These are phyloP conservation scores for Aspergillus nomiae DNA, from an alignment of 2,329 filamentous ascomycete species.

Conservation along the genomic window DNA sequence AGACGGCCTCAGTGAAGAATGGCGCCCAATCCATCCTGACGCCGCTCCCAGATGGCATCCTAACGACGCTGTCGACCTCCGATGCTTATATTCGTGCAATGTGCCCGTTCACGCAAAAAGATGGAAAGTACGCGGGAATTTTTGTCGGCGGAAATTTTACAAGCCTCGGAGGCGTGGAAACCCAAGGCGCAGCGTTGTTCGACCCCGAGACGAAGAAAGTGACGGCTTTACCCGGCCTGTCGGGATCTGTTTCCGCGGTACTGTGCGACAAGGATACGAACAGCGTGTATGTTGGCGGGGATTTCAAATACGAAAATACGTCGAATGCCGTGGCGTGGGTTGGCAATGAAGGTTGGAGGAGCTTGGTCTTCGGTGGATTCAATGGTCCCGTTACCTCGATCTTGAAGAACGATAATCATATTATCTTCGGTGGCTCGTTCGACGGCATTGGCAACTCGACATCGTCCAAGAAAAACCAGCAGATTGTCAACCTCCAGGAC, in stretches of 20 bases:
- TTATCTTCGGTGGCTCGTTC: slow-evolving; percentile 90
- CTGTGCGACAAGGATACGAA: slow-evolving; percentile 76
- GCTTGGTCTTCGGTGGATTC: slow-evolving; percentile 88
- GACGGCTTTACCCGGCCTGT: slow-evolving; percentile 75
- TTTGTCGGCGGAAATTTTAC: slow-evolving; percentile 96
- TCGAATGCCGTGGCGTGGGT: slow-evolving; percentile 89
- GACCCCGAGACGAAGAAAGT: slow-evolving; percentile 71
- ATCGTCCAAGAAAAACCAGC: slow-evolving; percentile 60
- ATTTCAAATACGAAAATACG: slow-evolving; percentile 76
- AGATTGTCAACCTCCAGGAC: slow-evolving; percentile 81
- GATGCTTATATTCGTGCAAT: slow-evolving; percentile 86
- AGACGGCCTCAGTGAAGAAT: slow-evolving; percentile 63
- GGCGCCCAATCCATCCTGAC: slow-evolving; percentile 80
- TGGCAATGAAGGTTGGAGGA: slow-evolving; percentile 67
- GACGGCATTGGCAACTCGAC: slow-evolving; percentile 82
- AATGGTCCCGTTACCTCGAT: slow-evolving; percentile 91
- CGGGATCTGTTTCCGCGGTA: slow-evolving; percentile 78
- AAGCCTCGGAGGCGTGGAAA: slow-evolving; percentile 74
- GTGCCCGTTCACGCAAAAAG: slow-evolving; percentile 72
- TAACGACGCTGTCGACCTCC: slow-evolving; percentile 71
- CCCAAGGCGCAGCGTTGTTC: slow-evolving; percentile 78
- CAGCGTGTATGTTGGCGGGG: slow-evolving; percentile 89
- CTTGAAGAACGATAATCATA: slow-evolving; percentile 76
- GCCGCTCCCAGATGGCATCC: slow-evolving; percentile 81
- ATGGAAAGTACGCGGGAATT: slow-evolving; percentile 71